Base-by-base conservation (phyloP, 202 grass and related monocot species). In the Setaria italica region DNA sequence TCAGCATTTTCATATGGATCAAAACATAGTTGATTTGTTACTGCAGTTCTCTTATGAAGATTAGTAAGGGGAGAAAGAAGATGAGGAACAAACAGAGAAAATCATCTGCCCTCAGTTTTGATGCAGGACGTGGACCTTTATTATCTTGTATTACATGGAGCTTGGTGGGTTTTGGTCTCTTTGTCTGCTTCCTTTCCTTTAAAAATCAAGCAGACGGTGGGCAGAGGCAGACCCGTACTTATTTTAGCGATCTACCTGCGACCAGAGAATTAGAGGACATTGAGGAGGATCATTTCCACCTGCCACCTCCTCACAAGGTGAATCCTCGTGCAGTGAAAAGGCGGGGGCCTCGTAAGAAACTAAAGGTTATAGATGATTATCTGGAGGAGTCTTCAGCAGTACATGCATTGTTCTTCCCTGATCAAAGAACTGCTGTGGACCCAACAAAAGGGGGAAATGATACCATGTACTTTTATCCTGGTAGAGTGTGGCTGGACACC, bases 311-410 rank as follows among this genome's bases (percentile, higher is more conserved):
- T 77, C 93, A 90, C 72, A 91, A 91, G 74, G 84, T 88, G 85
- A 93, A 90, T 48, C 92, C 87, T 45, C 90, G 92, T 85, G 95
- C 95, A n/a, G 55, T 90, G 82, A 97, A 93, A 92, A 79, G 95
- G 41, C 77, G 85, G 51, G 87, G 91, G 7, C 25, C 87, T 39
- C 88, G 77, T 67, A 95, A 90, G 56, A 34, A 12, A 11, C 65
- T 62, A 4, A 83, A 90, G 74, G n/a, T 90, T 25, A 74, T 95
- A 37, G 70, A 92, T 70, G 91, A 97, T 76, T 97, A 93, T 87
- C 81, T 97, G 39, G 90, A 97, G 70, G 95, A 88, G 50, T 93
- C 95, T 49, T 97, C 95, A 19, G 90, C 90, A 82, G 42, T 95
- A 70, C 95, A 97, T 80, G 84, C 78, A 37, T 25, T 81, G 67